Evolutionary conservation across 2,329 filamentous ascomycete genomes (phyloP).

Genomic region (Ascochyta viciae-villosae): DNA sequence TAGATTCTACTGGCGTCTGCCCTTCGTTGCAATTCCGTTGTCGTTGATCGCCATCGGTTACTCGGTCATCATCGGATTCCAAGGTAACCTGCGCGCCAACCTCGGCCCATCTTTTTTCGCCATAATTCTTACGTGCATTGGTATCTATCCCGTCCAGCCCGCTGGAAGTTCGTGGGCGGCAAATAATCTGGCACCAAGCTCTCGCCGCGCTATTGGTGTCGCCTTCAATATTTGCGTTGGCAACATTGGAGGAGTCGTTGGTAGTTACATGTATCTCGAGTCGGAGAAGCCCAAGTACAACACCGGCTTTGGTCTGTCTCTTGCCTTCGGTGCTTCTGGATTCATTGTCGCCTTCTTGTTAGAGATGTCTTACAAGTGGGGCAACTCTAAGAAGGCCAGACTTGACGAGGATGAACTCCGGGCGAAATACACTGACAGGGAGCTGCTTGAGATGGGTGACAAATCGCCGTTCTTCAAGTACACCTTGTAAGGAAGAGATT

Average conservation of each 20-base stretch:
- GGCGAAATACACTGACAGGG: conserved; percentile 45
- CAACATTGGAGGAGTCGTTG: conserved; percentile 42
- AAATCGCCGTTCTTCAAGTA: conserved; percentile 52
- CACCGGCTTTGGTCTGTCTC: conserved; percentile 46
- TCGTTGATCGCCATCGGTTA: conserved; percentile 44
- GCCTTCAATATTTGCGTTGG: conserved; percentile 40
- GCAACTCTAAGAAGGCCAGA: conserved; percentile 46
- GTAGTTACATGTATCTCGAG: conserved; percentile 46
- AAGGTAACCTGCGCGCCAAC: conserved; percentile 49
- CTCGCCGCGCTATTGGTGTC: conserved; percentile 41
- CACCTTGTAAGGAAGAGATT: conserved; percentile 12
- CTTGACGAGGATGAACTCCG: conserved; percentile 46
- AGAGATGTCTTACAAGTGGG: conserved; percentile 42
- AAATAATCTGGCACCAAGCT: conserved; percentile 40
- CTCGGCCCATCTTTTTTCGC: conserved; percentile 55
- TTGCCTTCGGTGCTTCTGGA: conserved; percentile 36
- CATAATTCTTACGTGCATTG: conserved; percentile 53
- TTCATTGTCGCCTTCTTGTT: conserved; percentile 34
- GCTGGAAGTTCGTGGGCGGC: conserved; percentile 39
- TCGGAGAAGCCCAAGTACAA: conserved; percentile 47
- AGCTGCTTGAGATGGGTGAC: conserved; percentile 50
- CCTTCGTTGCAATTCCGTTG: conserved; percentile 39
- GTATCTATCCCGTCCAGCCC: conserved; percentile 47
- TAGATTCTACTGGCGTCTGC: conserved; percentile 36
- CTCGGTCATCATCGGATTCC: conserved; percentile 50